These are phyloP conservation scores for Saturnispora quitensis DNA, from an alignment of 805 yeast genomes.

Conservation along the genomic window DNA sequence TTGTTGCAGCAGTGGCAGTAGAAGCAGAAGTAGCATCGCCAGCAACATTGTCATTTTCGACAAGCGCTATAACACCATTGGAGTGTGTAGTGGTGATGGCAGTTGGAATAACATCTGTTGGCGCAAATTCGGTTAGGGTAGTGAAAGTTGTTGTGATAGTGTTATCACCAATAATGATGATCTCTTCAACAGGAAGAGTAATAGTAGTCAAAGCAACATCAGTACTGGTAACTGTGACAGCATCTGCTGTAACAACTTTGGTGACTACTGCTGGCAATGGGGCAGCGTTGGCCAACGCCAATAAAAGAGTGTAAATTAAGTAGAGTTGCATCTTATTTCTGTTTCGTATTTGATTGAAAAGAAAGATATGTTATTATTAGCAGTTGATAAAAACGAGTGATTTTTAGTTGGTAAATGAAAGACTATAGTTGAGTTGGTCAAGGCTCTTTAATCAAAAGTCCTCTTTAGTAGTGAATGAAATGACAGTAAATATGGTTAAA, in stretches of 20 bases:
- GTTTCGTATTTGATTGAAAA: background rate
- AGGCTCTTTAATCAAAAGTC: background rate
- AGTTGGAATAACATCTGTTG: background rate
- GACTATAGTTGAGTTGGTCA: background rate
- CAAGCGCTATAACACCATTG: slow-evolving; percentile 27
- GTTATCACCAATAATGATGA: slow-evolving; percentile 22
- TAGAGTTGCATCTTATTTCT: slow-evolving; percentile 6
- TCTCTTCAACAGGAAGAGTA: slow-evolving; percentile 21
- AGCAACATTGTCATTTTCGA: slow-evolving; percentile 1
- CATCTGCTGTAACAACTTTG: slow-evolving; percentile 20
- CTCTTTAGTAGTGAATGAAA: background rate
- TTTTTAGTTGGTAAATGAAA: background rate
- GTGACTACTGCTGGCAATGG: slow-evolving; percentile 20
- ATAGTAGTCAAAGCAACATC: slow-evolving; percentile 5
- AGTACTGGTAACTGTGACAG: slow-evolving; percentile 14
- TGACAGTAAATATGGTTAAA: background rate
- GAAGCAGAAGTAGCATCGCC: slow-evolving; percentile 8
- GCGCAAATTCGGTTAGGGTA: slow-evolving; percentile 1
- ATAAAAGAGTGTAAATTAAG: slow-evolving; percentile 3
- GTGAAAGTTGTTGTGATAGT: slow-evolving; percentile 5
- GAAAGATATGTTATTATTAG: too few relatives aligned
- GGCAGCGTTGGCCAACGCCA: slow-evolving; percentile 5
- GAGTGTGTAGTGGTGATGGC: slow-evolving; percentile 36
- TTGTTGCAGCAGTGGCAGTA: slow-evolving; percentile 5
- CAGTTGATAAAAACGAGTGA: background rate